Evolutionary conservation across 139 green algal species (phyloP).

Genomic region (Desmodesmus armatus): DNA sequence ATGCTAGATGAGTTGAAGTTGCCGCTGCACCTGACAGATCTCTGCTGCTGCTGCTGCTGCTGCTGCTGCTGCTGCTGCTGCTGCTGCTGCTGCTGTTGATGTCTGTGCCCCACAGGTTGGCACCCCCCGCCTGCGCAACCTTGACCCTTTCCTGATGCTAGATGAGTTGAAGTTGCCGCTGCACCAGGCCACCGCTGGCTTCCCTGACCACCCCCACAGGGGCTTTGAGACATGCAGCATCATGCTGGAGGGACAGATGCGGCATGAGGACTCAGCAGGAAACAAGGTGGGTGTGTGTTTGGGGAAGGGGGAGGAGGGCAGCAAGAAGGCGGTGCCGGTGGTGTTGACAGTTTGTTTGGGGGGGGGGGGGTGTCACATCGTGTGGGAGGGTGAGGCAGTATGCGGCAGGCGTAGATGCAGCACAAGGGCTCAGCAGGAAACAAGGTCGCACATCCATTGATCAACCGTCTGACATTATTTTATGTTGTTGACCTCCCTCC

Average conservation of each 20-base stretch:
- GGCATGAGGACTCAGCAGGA: conserved; percentile 84
- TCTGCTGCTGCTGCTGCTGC: neutral
- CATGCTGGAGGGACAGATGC: conserved; percentile 89
- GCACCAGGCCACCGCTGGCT: conserved; percentile 73
- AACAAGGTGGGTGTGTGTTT: conserved; percentile 74
- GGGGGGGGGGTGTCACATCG: no score
- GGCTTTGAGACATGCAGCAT: conserved; percentile 94
- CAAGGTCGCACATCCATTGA: no score
- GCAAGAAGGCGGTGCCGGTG: no score
- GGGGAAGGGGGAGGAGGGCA: no score
- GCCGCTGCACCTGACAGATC: neutral
- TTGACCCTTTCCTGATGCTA: conserved; percentile 90
- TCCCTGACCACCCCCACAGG: conserved; percentile 90
- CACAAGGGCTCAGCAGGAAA: conserved; percentile 87
- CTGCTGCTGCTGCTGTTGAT: neutral
- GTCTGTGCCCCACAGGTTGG: conserved; percentile 62
- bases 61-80: neutral
- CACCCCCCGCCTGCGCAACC: conserved; percentile 71
- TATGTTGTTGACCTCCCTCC: no score
- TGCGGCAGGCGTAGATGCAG: conserved; percentile 89
- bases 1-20: neutral
- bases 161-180: conserved; percentile 82
- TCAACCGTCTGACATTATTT: no score
- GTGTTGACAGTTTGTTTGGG: no score
- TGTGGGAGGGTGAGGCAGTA: conserved; percentile 93